phyloP scores from a whole-genome alignment of 2,329 filamentous ascomycete species.

The Paecilomyces niveus region DNA sequence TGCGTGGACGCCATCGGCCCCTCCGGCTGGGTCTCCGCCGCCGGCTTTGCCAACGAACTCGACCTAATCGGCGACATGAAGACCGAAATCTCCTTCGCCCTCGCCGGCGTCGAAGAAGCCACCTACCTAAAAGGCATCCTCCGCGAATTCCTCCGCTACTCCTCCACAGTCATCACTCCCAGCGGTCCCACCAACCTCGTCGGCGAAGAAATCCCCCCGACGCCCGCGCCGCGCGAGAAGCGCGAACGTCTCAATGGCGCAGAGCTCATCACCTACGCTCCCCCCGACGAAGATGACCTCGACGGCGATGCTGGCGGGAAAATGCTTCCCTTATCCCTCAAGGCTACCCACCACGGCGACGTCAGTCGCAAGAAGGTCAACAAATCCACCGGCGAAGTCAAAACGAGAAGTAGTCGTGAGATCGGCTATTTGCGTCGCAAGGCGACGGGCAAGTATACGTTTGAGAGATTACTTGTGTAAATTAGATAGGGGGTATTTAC shows the following conservation, averaged over 20 bases:
- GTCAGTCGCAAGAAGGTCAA: constrained; percentile 41
- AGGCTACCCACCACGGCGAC: constrained; percentile 44
- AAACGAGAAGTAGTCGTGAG: constrained; percentile 63
- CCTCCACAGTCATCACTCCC: constrained; percentile 18
- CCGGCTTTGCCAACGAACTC: constrained; percentile 29
- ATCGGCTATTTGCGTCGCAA: constrained; percentile 71
- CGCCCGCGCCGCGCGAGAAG: constrained; percentile 18
- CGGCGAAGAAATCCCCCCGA: constrained; percentile 4
- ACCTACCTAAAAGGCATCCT: constrained; percentile 41
- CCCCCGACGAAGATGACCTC: constrained; percentile 18
- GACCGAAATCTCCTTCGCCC: constrained; percentile 41
- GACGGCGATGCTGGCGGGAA: constrained; percentile 27
- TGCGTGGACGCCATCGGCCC: constrained; percentile 43
- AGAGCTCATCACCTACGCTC: constrained; percentile 26
- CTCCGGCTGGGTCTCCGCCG: constrained; percentile 39
- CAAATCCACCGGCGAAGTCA: constrained; percentile 64
- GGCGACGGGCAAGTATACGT: constrained; percentile 73
- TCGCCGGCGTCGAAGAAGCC: constrained; percentile 42
- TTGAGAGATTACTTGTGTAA: constrained; percentile 68
- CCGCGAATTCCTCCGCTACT: constrained; percentile 38
- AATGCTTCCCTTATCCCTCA: constrained; percentile 67
- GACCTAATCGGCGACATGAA: constrained; percentile 42
- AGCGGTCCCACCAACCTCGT: constrained; percentile 4
- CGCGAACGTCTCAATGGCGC: constrained; percentile 34
- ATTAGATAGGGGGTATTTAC: constrained; percentile 1